These are phyloP conservation scores for Oryza nivara DNA, from an alignment of 176 grass and related monocot genomes.

Conservation along the genomic window DNA sequence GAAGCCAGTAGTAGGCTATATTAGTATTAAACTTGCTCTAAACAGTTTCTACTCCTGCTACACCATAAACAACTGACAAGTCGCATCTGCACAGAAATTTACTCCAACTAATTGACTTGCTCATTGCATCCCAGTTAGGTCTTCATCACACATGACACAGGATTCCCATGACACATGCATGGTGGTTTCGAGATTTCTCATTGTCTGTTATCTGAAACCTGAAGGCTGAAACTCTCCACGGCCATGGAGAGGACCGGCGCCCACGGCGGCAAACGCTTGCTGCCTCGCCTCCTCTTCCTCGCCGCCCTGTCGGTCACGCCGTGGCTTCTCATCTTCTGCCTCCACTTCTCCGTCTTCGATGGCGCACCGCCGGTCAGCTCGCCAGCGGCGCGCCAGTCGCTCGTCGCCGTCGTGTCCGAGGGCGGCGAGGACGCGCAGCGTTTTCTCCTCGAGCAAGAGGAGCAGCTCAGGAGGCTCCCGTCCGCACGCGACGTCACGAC, in stretches of 20 bases:
- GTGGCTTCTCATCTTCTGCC: slow-evolving; percentile 67
- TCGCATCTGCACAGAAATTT: background rate
- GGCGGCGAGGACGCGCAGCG: background rate
- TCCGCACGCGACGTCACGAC: background rate
- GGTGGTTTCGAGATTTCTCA: background rate
- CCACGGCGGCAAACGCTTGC: slow-evolving; percentile 33
- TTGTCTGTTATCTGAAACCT: background rate
- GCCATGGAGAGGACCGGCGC: slow-evolving; percentile 51
- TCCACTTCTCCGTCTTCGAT: slow-evolving; percentile 48
- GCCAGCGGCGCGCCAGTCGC: background rate
- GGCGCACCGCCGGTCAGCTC: slow-evolving; percentile 24
- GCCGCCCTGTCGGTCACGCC: slow-evolving; percentile 45
- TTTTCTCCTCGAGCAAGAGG: slow-evolving; percentile 14
- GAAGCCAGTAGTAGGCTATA: too few relatives aligned
- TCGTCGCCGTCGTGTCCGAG: background rate
- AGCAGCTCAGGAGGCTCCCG: slow-evolving; percentile 26
- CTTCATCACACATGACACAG: background rate
- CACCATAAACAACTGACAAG: background rate
- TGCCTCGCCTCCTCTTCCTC: slow-evolving; percentile 58
- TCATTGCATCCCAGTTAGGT: background rate
- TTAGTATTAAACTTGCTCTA: too few relatives aligned
- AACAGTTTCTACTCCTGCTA: background rate
- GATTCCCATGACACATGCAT: background rate
- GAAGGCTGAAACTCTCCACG: too few relatives aligned
- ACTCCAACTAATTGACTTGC: background rate